Evolutionary conservation across 2,329 filamentous ascomycete species (phyloP).

Genomic region (Colletotrichum costaricense): DNA sequence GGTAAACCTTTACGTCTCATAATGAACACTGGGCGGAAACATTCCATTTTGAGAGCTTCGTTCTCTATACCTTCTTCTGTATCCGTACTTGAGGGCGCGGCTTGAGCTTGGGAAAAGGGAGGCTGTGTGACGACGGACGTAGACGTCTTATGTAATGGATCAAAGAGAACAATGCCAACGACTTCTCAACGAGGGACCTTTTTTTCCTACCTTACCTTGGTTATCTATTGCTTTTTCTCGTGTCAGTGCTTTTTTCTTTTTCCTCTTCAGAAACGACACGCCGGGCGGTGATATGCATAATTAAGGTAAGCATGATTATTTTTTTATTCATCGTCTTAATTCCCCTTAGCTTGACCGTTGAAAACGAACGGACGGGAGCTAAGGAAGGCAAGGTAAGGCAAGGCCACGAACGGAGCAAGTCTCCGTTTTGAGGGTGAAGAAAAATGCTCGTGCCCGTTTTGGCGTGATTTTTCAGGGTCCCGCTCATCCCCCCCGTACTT

Average conservation of each 20-base stretch:
- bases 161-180: background rate
- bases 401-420: no score
- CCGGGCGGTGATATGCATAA: background rate
- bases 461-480: no score
- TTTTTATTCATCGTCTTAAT: background rate
- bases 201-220: background rate
- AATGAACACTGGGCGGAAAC: slow-evolving; percentile 24
- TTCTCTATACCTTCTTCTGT: background rate
- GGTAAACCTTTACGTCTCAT: background rate
- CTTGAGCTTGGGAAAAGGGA: background rate
- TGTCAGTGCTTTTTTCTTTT: background rate
- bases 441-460: background rate
- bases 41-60: background rate
- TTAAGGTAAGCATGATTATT: no score
- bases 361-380: background rate
- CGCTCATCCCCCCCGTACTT: no score
- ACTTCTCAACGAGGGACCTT: background rate
- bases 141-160: slow-evolving; percentile 16
- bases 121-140: background rate
- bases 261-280: no score
- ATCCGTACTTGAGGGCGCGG: background rate
- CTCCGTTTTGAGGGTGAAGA: background rate
- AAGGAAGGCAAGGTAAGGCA: background rate
- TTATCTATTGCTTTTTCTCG: background rate
- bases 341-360: background rate